A percentile compares a stretch with the other conserved stretches of the same genome.
phyloP scores from a whole-genome alignment of 2,329 filamentous ascomycete species.

The Pleomassaria siparia region DNA sequence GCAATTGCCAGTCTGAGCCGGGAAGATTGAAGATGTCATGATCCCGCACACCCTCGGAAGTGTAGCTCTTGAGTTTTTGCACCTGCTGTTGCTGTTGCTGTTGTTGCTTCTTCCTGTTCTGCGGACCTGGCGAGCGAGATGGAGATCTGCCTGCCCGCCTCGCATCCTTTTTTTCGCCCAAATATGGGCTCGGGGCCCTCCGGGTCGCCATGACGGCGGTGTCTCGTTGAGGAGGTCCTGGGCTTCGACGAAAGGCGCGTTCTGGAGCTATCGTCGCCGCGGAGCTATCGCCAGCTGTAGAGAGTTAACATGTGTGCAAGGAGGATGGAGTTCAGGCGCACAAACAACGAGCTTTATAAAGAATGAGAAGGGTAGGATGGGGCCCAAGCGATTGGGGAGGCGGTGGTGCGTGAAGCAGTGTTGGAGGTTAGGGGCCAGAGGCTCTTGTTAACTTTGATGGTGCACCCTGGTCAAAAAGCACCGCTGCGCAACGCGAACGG shows the following conservation, averaged over 20 bases:
- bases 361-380: slow-evolving; percentile 35
- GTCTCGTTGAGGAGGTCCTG: slow-evolving; percentile 7
- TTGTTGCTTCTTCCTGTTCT: slow-evolving; percentile 38
- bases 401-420: slow-evolving; percentile 17
- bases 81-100: slow-evolving; percentile 18
- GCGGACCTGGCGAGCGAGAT: slow-evolving; percentile 34
- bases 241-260: not conserved
- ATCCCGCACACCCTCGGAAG: slow-evolving; percentile 78
- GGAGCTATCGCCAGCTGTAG: not conserved
- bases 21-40: slow-evolving; percentile 91
- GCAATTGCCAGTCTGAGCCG: slow-evolving; percentile 76
- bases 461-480: slow-evolving; percentile 23
- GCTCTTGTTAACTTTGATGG: slow-evolving; percentile 14
- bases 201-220: slow-evolving; percentile 41
- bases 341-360: slow-evolving; percentile 30
- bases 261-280: slow-evolving; percentile 2
- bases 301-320: slow-evolving; percentile 6
- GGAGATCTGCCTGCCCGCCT: slow-evolving; percentile 39
- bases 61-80: slow-evolving; percentile 57
- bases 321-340: slow-evolving; percentile 2
- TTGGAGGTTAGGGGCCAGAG: slow-evolving; percentile 17
- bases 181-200: slow-evolving; percentile 29
- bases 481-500: slow-evolving; percentile 6
- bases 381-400: slow-evolving; percentile 22
- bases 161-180: slow-evolving; percentile 34